Percentiles rank a stretch among this genome's conserved stretches.
phyloP scores from a whole-genome alignment of 2,329 filamentous ascomycete species.

The Fusarium ramigenum region DNA sequence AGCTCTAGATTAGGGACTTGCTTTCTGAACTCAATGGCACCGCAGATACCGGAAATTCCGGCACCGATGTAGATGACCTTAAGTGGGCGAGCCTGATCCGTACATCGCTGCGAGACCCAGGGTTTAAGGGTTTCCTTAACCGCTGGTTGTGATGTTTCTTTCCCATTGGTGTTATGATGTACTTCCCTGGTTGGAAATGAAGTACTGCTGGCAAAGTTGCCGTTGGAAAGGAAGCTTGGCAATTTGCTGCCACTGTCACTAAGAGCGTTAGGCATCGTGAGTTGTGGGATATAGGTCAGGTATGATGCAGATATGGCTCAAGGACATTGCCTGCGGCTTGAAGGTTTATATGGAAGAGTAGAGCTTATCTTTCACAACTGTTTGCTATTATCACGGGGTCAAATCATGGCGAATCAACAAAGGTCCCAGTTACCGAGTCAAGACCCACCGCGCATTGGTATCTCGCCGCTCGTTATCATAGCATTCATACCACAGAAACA shows the following conservation, averaged over 20 bases:
- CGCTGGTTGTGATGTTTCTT: not conserved
- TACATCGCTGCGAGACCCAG: not conserved
- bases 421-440: not conserved
- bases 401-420: not conserved
- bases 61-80: conserved; percentile 17
- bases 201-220: accelerated
- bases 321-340: not conserved
- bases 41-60: not conserved
- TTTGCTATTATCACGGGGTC: not conserved
- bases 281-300: not conserved
- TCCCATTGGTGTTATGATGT: not conserved
- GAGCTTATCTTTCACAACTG: not conserved
- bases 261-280: not conserved
- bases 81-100: not conserved
- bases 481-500: not conserved
- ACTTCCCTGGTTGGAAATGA: not conserved
- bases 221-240: not conserved
- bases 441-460: not conserved
- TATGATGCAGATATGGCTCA: not conserved
- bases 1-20: not conserved
- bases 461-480: not conserved
- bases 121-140: not conserved
- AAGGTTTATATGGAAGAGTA: not conserved
- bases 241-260: not conserved
- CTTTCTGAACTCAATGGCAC: conserved; percentile 10